A percentile compares a stretch with the other conserved stretches of the same genome.
These are phyloP conservation scores for Hyaloperonospora brassicae DNA, from an alignment of 352 stramenopile species.

Conservation along the genomic window DNA sequence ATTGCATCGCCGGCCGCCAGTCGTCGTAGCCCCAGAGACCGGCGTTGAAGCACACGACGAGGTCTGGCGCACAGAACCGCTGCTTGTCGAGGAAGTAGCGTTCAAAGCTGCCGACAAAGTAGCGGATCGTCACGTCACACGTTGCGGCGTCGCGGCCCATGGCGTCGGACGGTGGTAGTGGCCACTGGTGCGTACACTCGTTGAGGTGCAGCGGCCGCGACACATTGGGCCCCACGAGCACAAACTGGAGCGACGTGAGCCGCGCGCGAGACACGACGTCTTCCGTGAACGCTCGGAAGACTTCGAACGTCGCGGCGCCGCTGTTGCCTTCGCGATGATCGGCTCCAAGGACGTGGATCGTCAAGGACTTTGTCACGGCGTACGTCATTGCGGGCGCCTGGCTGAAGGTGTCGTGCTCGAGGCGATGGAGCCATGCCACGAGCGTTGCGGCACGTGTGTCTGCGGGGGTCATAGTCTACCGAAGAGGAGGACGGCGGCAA, in stretches of 20 bases:
- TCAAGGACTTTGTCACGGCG: slow-evolving; percentile 21
- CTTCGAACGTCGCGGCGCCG: slow-evolving; percentile 39
- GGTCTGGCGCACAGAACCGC: slow-evolving; percentile 41
- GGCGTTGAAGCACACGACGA: slow-evolving; percentile 78
- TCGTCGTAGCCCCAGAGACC: slow-evolving; percentile 85
- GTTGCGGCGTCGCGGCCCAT: slow-evolving; percentile 1
- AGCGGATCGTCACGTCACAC: slow-evolving; percentile 42
- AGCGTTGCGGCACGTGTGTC: slow-evolving; percentile 34
- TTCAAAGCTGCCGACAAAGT: slow-evolving; percentile 71
- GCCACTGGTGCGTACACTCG: slow-evolving; percentile 17
- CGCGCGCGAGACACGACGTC: slow-evolving; percentile 29
- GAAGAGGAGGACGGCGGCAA: too few relatives aligned
- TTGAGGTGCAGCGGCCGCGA: slow-evolving; percentile 42
- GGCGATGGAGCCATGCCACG: slow-evolving; percentile 22
- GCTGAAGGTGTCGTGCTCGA: slow-evolving; percentile 5
- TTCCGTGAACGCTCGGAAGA: slow-evolving; percentile 48
- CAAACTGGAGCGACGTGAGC: slow-evolving; percentile 38
- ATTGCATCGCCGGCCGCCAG: slow-evolving; percentile 63
- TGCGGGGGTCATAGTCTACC: too few relatives aligned
- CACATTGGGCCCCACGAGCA: slow-evolving; percentile 72
- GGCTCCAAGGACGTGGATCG: slow-evolving; percentile 59
- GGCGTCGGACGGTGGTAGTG: background rate
- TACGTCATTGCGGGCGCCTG: slow-evolving; percentile 10
- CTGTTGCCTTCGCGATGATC: slow-evolving; percentile 73
- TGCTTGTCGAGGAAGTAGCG: slow-evolving; percentile 38